Percentiles rank a stretch among this genome's conserved stretches.
Evolutionary conservation across 1,284 basidiomycete genomes (phyloP).

Genomic region (Earliella scabrosa): DNA sequence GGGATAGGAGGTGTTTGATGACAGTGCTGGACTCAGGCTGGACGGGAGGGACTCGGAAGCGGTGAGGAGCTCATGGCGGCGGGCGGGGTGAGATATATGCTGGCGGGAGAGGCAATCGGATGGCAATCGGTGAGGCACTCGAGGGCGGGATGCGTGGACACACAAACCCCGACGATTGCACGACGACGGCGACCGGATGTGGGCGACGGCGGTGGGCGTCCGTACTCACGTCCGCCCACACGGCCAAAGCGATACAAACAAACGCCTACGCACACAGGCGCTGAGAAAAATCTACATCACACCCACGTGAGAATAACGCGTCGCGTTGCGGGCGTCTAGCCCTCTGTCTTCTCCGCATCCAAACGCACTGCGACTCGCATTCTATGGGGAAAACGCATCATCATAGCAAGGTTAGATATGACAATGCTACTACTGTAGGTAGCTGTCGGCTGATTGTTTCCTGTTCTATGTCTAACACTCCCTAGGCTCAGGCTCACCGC

Average conservation of each 20-base stretch:
- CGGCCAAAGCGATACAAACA: constrained; percentile 12
- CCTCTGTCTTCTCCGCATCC: too few relatives aligned
- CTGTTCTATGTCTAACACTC: too few relatives aligned
- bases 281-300: too few relatives aligned
- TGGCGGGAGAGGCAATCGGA: constrained; percentile 4
- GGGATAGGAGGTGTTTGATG: not conserved
- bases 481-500: too few relatives aligned
- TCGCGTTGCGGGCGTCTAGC: too few relatives aligned
- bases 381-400: too few relatives aligned
- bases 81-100: constrained; percentile 7
- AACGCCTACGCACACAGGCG: constrained; percentile 9
- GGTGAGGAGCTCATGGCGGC: constrained; percentile 11
- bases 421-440: too few relatives aligned
- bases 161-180: not conserved
- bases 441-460: too few relatives aligned
- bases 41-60: constrained; percentile 5
- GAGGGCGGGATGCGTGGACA: not conserved
- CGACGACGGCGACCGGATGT: not conserved
- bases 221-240: constrained; percentile 1
- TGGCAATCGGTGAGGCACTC: constrained; percentile 7
- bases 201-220: not conserved
- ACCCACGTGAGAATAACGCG: too few relatives aligned
- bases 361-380: too few relatives aligned
- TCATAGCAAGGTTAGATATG: too few relatives aligned
- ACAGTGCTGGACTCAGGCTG: not conserved